A percentile compares a stretch with the other conserved stretches of the same genome.
phyloP scores from a whole-genome alignment of 2,329 filamentous ascomycete species.

The Epicoccum sorghinum region DNA sequence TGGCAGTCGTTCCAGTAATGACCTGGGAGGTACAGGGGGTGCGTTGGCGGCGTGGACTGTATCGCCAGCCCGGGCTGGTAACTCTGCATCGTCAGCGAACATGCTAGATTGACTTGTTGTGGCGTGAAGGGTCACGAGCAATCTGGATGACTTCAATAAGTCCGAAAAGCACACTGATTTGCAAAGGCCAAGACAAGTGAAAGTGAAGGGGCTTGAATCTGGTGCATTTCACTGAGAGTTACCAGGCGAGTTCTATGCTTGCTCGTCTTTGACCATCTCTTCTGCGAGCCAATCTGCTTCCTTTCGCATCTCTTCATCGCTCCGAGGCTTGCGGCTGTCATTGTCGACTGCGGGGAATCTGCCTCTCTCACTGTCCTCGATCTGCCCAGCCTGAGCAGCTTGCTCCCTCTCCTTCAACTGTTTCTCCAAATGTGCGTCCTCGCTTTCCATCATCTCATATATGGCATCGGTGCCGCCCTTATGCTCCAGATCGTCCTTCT shows the following conservation, averaged over 20 bases:
- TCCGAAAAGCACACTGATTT: too few species aligned
- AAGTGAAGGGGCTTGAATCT: neutral
- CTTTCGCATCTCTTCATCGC: slow-evolving; percentile 74
- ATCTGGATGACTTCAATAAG: too few species aligned
- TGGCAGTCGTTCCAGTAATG: too few species aligned
- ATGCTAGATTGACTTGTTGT: neutral
- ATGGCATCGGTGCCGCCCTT: slow-evolving; percentile 71
- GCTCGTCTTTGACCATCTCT: slow-evolving; percentile 57
- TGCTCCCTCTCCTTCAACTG: slow-evolving; percentile 68
- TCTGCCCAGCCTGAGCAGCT: slow-evolving; percentile 34
- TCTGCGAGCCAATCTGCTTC: slow-evolving; percentile 74
- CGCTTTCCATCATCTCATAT: slow-evolving; percentile 81
- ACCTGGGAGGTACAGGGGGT: too few species aligned
- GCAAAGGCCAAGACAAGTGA: neutral
- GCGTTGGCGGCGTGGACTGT: too few species aligned
- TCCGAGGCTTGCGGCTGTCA: slow-evolving; percentile 67
- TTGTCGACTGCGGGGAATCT: slow-evolving; percentile 74
- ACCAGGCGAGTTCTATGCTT: neutral
- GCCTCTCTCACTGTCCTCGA: slow-evolving; percentile 48
- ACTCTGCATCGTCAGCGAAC: too few species aligned
- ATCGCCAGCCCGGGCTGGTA: too few species aligned
- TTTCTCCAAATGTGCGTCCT: slow-evolving; percentile 81
- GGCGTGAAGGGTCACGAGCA: neutral
- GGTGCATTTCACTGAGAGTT: slow-evolving; percentile 1
- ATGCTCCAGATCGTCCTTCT: slow-evolving; percentile 63